phyloP scores from a whole-genome alignment of 257 asterid genomes.

The Capsicum chinense region DNA sequence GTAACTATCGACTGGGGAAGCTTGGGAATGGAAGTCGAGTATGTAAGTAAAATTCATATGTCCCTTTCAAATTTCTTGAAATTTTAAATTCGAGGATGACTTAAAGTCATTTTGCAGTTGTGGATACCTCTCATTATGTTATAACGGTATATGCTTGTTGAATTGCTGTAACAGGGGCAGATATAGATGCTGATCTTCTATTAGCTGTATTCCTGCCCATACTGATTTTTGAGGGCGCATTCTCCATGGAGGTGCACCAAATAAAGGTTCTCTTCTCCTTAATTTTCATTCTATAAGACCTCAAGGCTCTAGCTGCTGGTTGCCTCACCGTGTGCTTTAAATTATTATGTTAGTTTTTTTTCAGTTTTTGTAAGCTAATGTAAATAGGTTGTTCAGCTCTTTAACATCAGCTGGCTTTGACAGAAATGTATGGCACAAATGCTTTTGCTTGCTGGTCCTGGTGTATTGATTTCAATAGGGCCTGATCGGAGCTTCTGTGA shows the following conservation, averaged over 20 bases:
- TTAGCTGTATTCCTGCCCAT: conserved; percentile 33
- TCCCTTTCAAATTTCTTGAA: conserved; percentile 16
- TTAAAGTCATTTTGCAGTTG: not conserved
- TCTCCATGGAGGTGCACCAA: conserved; percentile 36
- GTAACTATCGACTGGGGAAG: conserved; percentile 22
- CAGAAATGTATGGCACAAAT: conserved; percentile 3
- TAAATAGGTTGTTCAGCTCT: not conserved
- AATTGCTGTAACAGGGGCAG: conserved; percentile 30
- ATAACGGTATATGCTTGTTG: not conserved
- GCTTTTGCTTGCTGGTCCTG: conserved; percentile 37
- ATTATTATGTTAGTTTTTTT: not conserved
- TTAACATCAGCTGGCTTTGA: not conserved
- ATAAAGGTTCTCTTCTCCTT: conserved; percentile 29
- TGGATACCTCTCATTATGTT: not conserved
- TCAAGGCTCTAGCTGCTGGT: conserved; percentile 3
- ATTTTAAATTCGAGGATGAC: not conserved
- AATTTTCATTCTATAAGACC: not conserved
- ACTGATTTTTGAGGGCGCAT: conserved; percentile 33
- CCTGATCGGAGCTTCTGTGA: conserved; percentile 26
- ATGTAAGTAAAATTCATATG: conserved; percentile 10
- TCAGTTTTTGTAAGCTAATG: not conserved
- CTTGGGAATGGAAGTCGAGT: conserved; percentile 30
- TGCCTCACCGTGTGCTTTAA: not conserved
- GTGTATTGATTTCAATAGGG: conserved; percentile 28
- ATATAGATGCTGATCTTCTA: conserved; percentile 33